A percentile compares a stretch with the other conserved stretches of the same genome.
phyloP scores from a whole-genome alignment of 1,284 basidiomycete species.

The Athelia sp. region DNA sequence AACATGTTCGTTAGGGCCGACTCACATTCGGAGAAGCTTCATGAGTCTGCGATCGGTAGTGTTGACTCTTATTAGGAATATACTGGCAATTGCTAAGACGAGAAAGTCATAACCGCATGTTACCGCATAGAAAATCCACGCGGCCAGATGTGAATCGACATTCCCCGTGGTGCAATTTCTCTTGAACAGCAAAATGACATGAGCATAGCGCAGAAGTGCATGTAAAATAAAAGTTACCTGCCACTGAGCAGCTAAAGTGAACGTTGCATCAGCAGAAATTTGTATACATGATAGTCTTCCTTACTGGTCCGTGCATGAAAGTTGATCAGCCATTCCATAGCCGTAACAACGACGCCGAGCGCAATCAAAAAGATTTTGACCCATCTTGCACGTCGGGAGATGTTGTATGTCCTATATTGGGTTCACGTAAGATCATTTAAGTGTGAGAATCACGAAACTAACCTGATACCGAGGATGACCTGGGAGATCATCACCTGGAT shows the following conservation, averaged over 20 bases:
- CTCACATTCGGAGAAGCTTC: not conserved
- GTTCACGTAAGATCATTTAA: not conserved
- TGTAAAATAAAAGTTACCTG: no score
- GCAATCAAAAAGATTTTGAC: slow-evolving; percentile 14
- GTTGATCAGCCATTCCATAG: not conserved
- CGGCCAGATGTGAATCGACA: slow-evolving; percentile 14
- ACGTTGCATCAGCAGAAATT: no score
- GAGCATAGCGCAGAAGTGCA: slow-evolving; percentile 22
- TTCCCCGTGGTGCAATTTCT: slow-evolving; percentile 32
- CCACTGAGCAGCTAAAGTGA: not conserved
- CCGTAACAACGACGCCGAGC: slow-evolving; percentile 11
- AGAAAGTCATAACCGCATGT: slow-evolving; percentile 34
- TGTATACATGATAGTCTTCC: not conserved
- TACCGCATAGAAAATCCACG: slow-evolving; percentile 38
- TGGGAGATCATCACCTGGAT: slow-evolving; percentile 30
- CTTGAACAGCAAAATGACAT: slow-evolving; percentile 1
- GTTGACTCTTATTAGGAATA: not conserved
- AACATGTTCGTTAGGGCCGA: no score
- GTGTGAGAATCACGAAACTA: not conserved
- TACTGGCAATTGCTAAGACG: slow-evolving; percentile 29
- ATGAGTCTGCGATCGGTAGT: not conserved
- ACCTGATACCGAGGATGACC: slow-evolving; percentile 26
- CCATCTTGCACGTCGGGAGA: slow-evolving; percentile 17
- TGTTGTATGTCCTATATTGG: slow-evolving; percentile 24
- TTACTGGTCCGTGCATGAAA: not conserved